These are phyloP conservation scores for Aspergillus vadensis DNA, from an alignment of 2,329 filamentous ascomycete genomes.

Conservation along the genomic window DNA sequence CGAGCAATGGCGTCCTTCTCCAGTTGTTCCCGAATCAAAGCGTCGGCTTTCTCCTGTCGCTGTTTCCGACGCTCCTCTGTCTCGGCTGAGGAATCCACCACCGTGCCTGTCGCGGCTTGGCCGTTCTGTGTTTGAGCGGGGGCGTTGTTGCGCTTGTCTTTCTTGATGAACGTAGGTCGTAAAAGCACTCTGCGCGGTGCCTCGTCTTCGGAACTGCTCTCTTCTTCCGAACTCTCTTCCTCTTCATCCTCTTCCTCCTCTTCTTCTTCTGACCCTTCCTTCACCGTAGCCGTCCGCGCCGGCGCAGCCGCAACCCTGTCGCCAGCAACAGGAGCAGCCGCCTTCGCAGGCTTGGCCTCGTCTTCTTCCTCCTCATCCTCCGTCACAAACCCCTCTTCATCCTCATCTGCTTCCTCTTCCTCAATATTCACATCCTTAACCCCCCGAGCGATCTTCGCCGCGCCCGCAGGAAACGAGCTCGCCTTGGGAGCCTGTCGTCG, in stretches of 20 bases:
- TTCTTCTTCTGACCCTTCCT: constrained; percentile 52
- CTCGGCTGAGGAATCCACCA: constrained; percentile 46
- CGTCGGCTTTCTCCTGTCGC: constrained; percentile 72
- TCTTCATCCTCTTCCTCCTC: constrained; percentile 50
- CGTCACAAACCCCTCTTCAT: constrained; percentile 64
- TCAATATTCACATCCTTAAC: constrained; percentile 41
- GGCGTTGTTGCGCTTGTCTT: constrained; percentile 57
- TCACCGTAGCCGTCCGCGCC: constrained; percentile 29
- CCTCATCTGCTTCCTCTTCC: constrained; percentile 41
- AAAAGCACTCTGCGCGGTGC: constrained; percentile 58
- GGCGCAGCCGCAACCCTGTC: constrained; percentile 19
- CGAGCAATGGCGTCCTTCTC: constrained; percentile 76
- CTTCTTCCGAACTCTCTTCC: constrained; percentile 54
- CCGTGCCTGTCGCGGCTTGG: constrained; percentile 14
- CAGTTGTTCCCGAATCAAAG: constrained; percentile 84
- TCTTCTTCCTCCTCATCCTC: constrained; percentile 52
- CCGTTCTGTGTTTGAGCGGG: constrained; percentile 26
- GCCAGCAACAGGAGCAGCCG: constrained; percentile 18
- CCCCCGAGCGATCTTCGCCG: constrained; percentile 35
- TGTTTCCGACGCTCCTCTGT: constrained; percentile 46
- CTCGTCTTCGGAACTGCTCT: constrained; percentile 60
- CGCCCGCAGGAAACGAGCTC: constrained; percentile 39
- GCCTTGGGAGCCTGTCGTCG: constrained; percentile 47
- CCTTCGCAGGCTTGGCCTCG: constrained; percentile 27
- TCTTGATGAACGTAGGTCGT: constrained; percentile 69